A percentile compares a stretch with the other conserved stretches of the same genome.
These are phyloP conservation scores for Podila verticillata DNA, from an alignment of 192 early-diverging fungal species.

Conservation along the genomic window DNA sequence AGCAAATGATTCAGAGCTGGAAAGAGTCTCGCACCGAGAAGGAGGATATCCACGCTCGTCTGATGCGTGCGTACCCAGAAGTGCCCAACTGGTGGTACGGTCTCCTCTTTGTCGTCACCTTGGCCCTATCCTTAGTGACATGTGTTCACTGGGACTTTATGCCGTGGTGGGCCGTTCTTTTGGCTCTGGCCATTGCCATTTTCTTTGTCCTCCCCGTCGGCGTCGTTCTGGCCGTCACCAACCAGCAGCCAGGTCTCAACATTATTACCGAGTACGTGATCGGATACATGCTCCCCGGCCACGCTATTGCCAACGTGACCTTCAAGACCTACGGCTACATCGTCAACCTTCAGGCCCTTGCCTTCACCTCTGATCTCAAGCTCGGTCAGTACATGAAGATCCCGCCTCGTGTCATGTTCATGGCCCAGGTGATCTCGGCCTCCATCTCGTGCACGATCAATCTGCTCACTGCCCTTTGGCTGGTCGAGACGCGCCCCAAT, in stretches of 20 bases:
- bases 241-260: constrained; percentile 50
- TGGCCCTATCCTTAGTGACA: constrained; percentile 54
- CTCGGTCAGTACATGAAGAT: constrained; percentile 79
- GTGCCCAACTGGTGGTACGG: constrained; percentile 69
- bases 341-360: constrained; percentile 74
- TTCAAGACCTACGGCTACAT: constrained; percentile 88
- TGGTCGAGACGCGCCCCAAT: constrained; percentile 44
- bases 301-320: constrained; percentile 80
- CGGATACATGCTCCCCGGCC: constrained; percentile 79
- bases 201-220: constrained; percentile 81
- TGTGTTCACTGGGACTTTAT: constrained; percentile 61
- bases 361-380: constrained; percentile 74
- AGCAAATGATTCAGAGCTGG: constrained; percentile 66
- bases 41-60: constrained; percentile 69
- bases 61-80: constrained; percentile 72
- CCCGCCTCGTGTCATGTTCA: constrained; percentile 66
- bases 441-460: constrained; percentile 63
- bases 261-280: constrained; percentile 86
- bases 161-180: constrained; percentile 77
- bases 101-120: constrained; percentile 51
- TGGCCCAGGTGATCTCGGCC: constrained; percentile 62
- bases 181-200: constrained; percentile 63
- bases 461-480: constrained; percentile 45
- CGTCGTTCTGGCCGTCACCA: constrained; percentile 79
- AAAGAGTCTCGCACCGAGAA: constrained; percentile 35